phyloP scores from a whole-genome alignment of 345 rosid genomes.

The Ricinus communis region DNA sequence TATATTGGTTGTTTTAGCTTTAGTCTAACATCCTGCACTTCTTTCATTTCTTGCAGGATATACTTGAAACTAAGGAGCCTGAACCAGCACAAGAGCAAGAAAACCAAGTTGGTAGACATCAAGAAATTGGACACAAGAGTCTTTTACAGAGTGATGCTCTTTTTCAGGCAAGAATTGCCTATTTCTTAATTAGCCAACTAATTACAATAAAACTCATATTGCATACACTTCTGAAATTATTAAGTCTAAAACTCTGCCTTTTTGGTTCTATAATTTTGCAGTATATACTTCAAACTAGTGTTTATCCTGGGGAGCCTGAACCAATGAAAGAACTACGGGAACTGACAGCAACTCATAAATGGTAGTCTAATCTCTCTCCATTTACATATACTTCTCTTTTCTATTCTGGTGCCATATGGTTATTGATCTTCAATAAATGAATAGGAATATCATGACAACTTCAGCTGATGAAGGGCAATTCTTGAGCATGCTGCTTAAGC shows the following conservation, averaged over 20 bases:
- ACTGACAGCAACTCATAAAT: conserved; percentile 87
- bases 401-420: too few species aligned
- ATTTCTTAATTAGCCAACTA: neutral
- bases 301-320: conserved; percentile 95
- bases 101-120: conserved; percentile 56
- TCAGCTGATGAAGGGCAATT: conserved; percentile 98
- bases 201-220: neutral
- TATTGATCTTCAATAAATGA: too few species aligned
- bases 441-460: conserved; percentile 95
- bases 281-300: conserved; percentile 96
- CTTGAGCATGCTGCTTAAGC: conserved; percentile 84
- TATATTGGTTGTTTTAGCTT: neutral
- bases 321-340: conserved; percentile 93
- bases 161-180: conserved; percentile 60
- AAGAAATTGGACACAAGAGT: conserved; percentile 94
- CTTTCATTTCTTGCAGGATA: conserved; percentile 4
- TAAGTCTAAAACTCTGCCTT: too few species aligned
- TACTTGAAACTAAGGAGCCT: conserved; percentile 10
- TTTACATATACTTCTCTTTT: neutral
- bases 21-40: neutral
- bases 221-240: neutral
- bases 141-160: conserved; percentile 91
- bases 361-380: conserved; percentile 36
- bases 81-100: conserved; percentile 48
- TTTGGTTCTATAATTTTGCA: conserved; percentile 17